Percentiles rank a stretch among this genome's conserved stretches.
Evolutionary conservation across 495 filamentous ascomycete species (phyloP).

Genomic region (Ramalina intermedia): DNA sequence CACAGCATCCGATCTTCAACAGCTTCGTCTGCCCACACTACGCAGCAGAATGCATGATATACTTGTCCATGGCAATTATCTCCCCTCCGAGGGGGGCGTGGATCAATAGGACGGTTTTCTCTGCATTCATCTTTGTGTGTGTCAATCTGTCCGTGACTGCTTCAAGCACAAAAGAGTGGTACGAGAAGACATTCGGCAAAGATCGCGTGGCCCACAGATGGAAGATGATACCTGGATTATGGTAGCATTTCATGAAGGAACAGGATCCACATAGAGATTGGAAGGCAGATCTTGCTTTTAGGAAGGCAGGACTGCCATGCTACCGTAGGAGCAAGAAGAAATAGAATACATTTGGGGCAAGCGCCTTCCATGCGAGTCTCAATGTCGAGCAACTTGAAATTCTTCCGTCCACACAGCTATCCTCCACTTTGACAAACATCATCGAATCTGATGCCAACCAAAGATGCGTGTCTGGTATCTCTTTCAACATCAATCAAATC

Average conservation of each 20-base stretch:
- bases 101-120: conserved; percentile 60
- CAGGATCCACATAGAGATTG: background rate
- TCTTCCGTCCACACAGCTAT: too few relatives aligned
- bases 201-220: conserved; percentile 50
- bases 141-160: conserved; percentile 76
- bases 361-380: background rate
- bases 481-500: background rate
- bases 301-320: background rate
- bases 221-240: conserved; percentile 75
- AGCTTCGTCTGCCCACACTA: conserved; percentile 79
- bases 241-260: conserved; percentile 12
- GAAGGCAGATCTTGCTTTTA: background rate
- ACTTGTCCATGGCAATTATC: conserved; percentile 59
- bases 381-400: background rate
- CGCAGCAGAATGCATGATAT: conserved; percentile 71
- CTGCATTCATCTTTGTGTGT: conserved; percentile 55
- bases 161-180: conserved; percentile 66
- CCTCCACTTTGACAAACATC: background rate
- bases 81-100: conserved; percentile 48
- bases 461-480: background rate
- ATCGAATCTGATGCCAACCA: background rate
- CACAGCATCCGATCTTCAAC: conserved; percentile 54
- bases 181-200: conserved; percentile 60
- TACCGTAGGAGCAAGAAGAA: background rate
- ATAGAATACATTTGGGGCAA: background rate